These are phyloP conservation scores for Gymnopus androsaceus DNA, from an alignment of 1,284 basidiomycete genomes.

Conservation along the genomic window DNA sequence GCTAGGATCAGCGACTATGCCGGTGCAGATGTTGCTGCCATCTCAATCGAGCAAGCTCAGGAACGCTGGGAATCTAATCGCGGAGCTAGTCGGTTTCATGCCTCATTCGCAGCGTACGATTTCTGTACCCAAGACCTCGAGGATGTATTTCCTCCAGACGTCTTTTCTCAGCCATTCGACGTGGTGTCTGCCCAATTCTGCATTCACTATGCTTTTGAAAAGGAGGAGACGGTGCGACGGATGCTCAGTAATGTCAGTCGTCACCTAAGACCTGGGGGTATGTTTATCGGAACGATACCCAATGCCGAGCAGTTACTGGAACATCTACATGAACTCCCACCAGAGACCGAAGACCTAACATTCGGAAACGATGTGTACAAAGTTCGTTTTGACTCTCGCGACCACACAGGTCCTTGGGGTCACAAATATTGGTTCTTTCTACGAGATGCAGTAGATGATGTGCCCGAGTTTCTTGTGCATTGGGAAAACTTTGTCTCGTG, in stretches of 20 bases:
- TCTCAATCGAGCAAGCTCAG: conserved; percentile 90
- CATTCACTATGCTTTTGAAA: conserved; percentile 99
- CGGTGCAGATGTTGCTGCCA: conserved; percentile 86
- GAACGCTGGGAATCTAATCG: conserved; percentile 61
- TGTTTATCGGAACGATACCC: conserved; percentile 94
- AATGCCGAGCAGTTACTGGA: conserved; percentile 80
- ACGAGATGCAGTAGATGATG: conserved; percentile 93
- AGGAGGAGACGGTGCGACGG: conserved; percentile 78
- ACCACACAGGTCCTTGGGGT: conserved; percentile 73
- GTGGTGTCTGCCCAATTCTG: conserved; percentile 99
- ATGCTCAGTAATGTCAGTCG: conserved; percentile 93
- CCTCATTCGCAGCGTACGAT: conserved; percentile 85
- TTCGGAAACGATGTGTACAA: conserved; percentile 93
- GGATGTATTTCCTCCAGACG: conserved; percentile 65
- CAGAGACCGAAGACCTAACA: conserved; percentile 59
- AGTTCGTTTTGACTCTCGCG: conserved; percentile 80
- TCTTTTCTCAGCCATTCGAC: conserved; percentile 74
- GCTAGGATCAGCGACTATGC: conserved; percentile 82
- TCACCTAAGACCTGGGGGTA: conserved; percentile 81
- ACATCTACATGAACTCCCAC: conserved; percentile 67
- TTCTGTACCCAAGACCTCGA: conserved; percentile 81
- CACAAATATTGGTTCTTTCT: conserved; percentile 95
- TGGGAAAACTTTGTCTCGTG: conserved; percentile 93
- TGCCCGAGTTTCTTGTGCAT: conserved; percentile 94
- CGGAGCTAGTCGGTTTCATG: conserved; percentile 59